phyloP scores from a whole-genome alignment of 2,329 filamentous ascomycete species.

The Exophiala xenobiotica region DNA sequence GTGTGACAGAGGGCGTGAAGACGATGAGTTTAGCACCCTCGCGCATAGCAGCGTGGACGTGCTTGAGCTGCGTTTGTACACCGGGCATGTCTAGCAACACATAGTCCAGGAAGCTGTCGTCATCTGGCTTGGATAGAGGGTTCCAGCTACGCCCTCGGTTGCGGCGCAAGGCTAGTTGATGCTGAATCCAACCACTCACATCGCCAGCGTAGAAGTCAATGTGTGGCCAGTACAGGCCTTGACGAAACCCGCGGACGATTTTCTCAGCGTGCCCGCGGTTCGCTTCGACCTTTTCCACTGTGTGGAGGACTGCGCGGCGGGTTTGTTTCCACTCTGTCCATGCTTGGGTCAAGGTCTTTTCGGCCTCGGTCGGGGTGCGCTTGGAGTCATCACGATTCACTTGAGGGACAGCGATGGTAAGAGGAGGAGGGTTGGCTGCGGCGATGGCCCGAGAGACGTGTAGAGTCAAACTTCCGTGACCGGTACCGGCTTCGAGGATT shows the following conservation, averaged over 20 bases:
- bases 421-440: slow-evolving; percentile 59
- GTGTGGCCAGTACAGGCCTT: slow-evolving; percentile 67
- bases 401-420: slow-evolving; percentile 38
- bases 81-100: slow-evolving; percentile 72
- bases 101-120: slow-evolving; percentile 66
- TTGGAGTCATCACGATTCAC: slow-evolving; percentile 32
- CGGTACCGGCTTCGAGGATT: slow-evolving; percentile 80
- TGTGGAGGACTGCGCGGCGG: slow-evolving; percentile 71
- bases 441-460: slow-evolving; percentile 74
- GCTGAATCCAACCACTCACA: slow-evolving; percentile 61
- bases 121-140: slow-evolving; percentile 13
- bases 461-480: slow-evolving; percentile 76
- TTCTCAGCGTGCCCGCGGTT: slow-evolving; percentile 65
- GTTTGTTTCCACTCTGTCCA: slow-evolving; percentile 49
- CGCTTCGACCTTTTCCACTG: slow-evolving; percentile 63
- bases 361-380: slow-evolving; percentile 24
- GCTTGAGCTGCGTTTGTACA: slow-evolving; percentile 52
- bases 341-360: slow-evolving; percentile 28
- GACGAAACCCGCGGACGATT: slow-evolving; percentile 65
- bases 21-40: slow-evolving; percentile 65
- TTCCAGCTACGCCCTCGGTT: slow-evolving; percentile 4
- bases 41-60: slow-evolving; percentile 55
- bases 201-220: slow-evolving; percentile 72
- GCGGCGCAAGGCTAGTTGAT: slow-evolving; percentile 33
- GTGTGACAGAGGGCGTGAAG: slow-evolving; percentile 76